Evolutionary conservation across 768 basidiomycete genomes (phyloP).

Genomic region (Coprinopsis sp.): DNA sequence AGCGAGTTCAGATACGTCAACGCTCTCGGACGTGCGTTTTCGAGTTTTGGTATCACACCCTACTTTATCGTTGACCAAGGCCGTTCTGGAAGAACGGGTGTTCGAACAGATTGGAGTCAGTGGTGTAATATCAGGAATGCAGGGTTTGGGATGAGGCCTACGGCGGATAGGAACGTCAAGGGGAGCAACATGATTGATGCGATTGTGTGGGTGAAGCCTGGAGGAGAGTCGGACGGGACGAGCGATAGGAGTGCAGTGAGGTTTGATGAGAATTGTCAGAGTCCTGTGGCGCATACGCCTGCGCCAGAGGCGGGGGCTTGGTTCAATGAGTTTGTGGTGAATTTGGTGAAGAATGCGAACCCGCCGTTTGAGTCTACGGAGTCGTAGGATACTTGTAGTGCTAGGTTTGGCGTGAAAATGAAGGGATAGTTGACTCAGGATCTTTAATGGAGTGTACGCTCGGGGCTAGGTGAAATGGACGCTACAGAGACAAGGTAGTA

Average conservation of each 20-base stretch:
- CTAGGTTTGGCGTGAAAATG: too few species aligned
- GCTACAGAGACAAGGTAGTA: too few species aligned
- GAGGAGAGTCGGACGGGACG: slow-evolving; percentile 37
- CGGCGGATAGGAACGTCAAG: slow-evolving; percentile 17
- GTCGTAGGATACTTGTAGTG: not conserved
- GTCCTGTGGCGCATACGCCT: slow-evolving; percentile 22
- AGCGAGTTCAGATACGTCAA: slow-evolving; percentile 29
- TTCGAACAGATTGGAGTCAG: slow-evolving; percentile 21
- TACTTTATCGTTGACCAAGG: slow-evolving; percentile 37
- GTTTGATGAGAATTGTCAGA: slow-evolving; percentile 26
- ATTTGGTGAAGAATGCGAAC: slow-evolving; percentile 23
- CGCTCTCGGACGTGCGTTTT: slow-evolving; percentile 25
- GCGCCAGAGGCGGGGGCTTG: slow-evolving; percentile 34
- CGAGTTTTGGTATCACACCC: slow-evolving; percentile 24
- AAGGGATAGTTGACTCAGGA: too few species aligned
- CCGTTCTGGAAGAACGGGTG: slow-evolving; percentile 23
- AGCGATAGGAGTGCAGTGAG: slow-evolving; percentile 26
- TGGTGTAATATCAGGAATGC: slow-evolving; percentile 31
- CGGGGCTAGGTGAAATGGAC: too few species aligned
- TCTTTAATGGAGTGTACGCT: too few species aligned
- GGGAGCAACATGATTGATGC: slow-evolving; percentile 30
- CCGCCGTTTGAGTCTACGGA: slow-evolving; percentile 16
- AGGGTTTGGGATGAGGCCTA: slow-evolving; percentile 23
- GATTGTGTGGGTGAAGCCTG: slow-evolving; percentile 39
- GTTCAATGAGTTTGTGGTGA: slow-evolving; percentile 30